These are phyloP conservation scores for Pseudozyma tsukubaensis DNA, from an alignment of 1,284 basidiomycete species.

Conservation along the genomic window DNA sequence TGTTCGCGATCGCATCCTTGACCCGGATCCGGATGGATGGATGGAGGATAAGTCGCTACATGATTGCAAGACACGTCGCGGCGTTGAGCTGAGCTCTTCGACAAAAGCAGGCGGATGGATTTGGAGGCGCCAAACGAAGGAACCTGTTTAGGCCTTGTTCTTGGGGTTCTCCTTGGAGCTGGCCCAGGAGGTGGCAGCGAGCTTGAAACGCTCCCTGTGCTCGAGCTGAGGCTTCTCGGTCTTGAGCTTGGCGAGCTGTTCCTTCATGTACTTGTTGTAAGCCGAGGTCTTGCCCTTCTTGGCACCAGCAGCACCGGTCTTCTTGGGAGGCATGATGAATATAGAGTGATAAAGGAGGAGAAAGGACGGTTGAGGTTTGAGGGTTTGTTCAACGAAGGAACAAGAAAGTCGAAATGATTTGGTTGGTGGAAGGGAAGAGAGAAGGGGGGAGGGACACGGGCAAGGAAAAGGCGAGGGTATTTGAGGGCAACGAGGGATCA, in stretches of 20 bases:
- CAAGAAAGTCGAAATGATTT: conserved; percentile 7
- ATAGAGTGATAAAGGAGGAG: background rate
- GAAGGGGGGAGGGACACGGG: conserved; percentile 4
- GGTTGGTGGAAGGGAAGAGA: conserved; percentile 4
- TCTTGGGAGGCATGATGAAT: conserved; percentile 52
- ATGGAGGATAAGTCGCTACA: background rate
- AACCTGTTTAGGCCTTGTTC: conserved; percentile 45
- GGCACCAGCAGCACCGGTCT: conserved; percentile 47
- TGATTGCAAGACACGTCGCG: conserved; percentile 2
- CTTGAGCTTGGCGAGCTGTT: conserved; percentile 58
- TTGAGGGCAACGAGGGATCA: conserved; percentile 6
- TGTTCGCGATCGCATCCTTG: background rate
- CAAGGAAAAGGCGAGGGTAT: conserved; percentile 17
- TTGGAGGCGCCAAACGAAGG: background rate
- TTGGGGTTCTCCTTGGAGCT: conserved; percentile 56
- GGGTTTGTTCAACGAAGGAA: background rate
- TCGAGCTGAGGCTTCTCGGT: conserved; percentile 52
- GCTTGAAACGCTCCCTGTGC: conserved; percentile 65
- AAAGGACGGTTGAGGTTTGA: background rate
- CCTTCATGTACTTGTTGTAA: conserved; percentile 57
- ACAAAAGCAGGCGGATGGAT: conserved; percentile 12
- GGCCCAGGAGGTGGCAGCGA: conserved; percentile 54
- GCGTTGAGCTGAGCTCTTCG: background rate
- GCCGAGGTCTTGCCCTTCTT: conserved; percentile 54
- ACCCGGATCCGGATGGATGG: background rate